Evolutionary conservation across 371 early-diverging fungal species (phyloP), one percentile per base, ranked within the genome.

Genomic region (Nematocida ausubeli): DNA sequence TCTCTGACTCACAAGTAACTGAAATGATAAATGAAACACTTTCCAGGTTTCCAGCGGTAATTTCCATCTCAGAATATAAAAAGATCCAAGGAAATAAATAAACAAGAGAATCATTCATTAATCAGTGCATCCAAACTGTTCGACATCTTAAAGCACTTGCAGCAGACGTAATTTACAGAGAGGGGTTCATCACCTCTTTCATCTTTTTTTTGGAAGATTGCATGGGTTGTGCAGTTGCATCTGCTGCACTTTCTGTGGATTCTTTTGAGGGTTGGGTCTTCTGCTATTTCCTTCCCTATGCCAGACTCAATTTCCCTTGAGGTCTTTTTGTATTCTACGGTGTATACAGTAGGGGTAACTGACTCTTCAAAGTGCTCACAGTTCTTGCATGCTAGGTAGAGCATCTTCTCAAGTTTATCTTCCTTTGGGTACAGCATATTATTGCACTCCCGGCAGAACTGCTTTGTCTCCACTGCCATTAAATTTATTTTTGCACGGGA

Each of bases 381-480:
- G 87, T 93, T 92, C 70, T 93, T 90, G 87, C 95, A 96, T n/a
- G 91, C 92, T 82, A 90, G 90, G 83, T 90, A 85, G 47, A 97
- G 87, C 56, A 79, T 84, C 64, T 89, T 87, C 65, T 81, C 86
- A 9, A 70, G 82, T 49, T 88, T 87, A 81, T 96, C 93, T 85
- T 93, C 94, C 86, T 91, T 89, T 42, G 96, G 96, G 87, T 95
- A 95, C 78, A 96, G 87, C 88, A 95, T 88, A 83, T 95, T 95
- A 88, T 91, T 91, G 88, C 96, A 87, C 47, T 87, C 87, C 68
- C 75, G 70, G 69, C 87, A 87, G 65, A 85, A 87, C 57, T 85
- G 70, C 35, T 82, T 69, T 22, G 63, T 70, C 32, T 57, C 63
- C 16, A 37, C 60, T 12, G 35, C 60, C 60, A 60, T 60, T 35